Base-by-base conservation (phyloP, 2,329 filamentous ascomycete genomes). In the Pseudogymnoascus sp. region DNA sequence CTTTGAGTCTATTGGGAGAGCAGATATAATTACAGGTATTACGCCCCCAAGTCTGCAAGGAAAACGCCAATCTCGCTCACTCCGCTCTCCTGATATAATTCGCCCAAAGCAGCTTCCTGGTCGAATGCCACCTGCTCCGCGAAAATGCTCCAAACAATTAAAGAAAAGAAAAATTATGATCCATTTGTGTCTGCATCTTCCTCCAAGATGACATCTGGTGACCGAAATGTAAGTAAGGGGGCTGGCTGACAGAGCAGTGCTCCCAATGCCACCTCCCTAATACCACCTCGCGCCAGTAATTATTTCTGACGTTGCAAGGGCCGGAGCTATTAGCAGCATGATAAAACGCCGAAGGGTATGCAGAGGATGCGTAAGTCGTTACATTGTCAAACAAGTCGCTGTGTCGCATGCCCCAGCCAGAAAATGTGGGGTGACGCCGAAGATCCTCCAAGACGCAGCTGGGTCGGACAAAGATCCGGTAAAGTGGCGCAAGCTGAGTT, bases 21-120 rank as follows among this genome's bases (percentile, higher is more conserved):
- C 50, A 19, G 50, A 33, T 56, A 56, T 56, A 56, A 56, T 56
- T 56, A 56, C 50, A 56, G 50, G 50, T 56, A 56, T 56, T 33
- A 56, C 50, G 50, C 50, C 50, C 28, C 50, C 50, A 56, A 33
- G 50, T 56, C 50, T 56, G 50, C 50, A 56, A 56, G n/a, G 28
- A 56, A 56, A 56, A 56, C 50, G 50, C 50, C 28, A 56, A 56
- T 56, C 50, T 33, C 50, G 50, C 50, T 56, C 50, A 35, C 28
- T 33, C 50, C 50, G 16, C 50, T 33, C 50, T 28, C 8, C 50
- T 33, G 50, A 56, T 56, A 33, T 56, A 33, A 33, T 56, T 56
- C 50, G 50, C 50, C 28, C 26, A 56, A 28, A 56, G 26, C 50
- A 56, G 50, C n/a, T 56, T 56, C 50, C 28, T 56, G 28, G 10